Percentiles rank a stretch among this genome's conserved stretches.
Conservation (phyloP, 805 yeast genomes). For the Teunomyces panamensis region DNA sequence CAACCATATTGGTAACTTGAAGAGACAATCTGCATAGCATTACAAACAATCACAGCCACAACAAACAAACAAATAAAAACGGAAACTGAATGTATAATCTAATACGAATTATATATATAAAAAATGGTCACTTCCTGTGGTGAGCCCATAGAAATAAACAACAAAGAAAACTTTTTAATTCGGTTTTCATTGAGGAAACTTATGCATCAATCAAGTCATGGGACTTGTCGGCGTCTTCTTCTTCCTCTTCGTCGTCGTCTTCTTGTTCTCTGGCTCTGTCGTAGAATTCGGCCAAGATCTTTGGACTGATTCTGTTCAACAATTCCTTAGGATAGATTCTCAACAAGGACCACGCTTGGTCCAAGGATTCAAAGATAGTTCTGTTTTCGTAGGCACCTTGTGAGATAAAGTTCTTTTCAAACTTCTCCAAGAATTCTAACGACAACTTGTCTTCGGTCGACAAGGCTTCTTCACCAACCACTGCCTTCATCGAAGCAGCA, state of each 20-base stretch:
- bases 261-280: conserved; percentile 78
- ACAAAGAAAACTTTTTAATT: background rate
- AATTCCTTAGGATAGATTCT: conserved; percentile 99
- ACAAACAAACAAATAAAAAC: background rate
- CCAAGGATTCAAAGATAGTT: conserved; percentile 90
- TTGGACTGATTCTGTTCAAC: conserved; percentile 97
- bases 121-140: background rate
- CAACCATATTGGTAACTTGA: conserved; percentile 74
- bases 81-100: background rate
- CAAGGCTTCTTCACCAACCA: conserved; percentile 99
- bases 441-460: conserved; percentile 97
- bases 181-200: conserved; percentile 1
- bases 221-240: conserved; percentile 35
- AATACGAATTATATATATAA: background rate
- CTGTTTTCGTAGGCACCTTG: conserved; percentile 98
- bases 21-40: conserved; percentile 11
- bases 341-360: conserved; percentile 95
- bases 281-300: conserved; percentile 91
- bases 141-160: conserved; percentile 2
- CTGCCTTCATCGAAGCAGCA: conserved; percentile 99
- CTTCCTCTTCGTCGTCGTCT: conserved; percentile 43
- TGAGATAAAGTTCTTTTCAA: conserved; percentile 89
- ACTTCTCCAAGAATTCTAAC: conserved; percentile 94
- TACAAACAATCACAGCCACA: background rate
- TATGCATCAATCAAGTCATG: conserved; percentile 44